Evolutionary conservation across 2,329 filamentous ascomycete genomes (phyloP).

Genomic region (Diplodia sapinea): DNA sequence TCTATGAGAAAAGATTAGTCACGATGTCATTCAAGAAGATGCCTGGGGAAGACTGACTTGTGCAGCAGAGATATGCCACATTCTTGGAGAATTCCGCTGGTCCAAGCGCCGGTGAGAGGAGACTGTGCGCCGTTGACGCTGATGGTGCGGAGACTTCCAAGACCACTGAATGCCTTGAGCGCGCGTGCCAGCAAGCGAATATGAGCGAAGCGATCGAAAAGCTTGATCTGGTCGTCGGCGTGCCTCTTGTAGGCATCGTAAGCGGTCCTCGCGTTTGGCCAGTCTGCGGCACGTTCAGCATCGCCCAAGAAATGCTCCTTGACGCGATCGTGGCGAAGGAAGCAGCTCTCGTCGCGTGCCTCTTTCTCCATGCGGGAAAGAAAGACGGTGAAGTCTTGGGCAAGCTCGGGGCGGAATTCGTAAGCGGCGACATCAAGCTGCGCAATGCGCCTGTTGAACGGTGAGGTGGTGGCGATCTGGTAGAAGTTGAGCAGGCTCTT

Average conservation of each 20-base stretch:
- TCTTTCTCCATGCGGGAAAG: slow-evolving; percentile 18
- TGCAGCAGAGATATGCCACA: slow-evolving; percentile 18
- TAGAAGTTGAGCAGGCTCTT: slow-evolving; percentile 32
- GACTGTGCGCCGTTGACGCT: slow-evolving; percentile 18
- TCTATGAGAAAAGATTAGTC: not conserved
- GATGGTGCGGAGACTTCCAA: slow-evolving; percentile 6
- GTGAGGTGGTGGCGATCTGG: slow-evolving; percentile 22
- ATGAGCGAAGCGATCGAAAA: slow-evolving; percentile 10
- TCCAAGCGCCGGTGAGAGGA: slow-evolving; percentile 18
- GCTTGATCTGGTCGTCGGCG: not conserved
- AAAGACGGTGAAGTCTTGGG: not conserved
- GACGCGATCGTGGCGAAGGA: slow-evolving; percentile 13
- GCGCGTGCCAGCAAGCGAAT: slow-evolving; percentile 16
- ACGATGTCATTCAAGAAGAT: not conserved
- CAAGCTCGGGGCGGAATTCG: slow-evolving; percentile 7
- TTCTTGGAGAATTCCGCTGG: slow-evolving; percentile 2
- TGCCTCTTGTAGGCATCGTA: slow-evolving; percentile 9
- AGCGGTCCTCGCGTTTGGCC: slow-evolving; percentile 11
- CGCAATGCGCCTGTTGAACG: slow-evolving; percentile 11
- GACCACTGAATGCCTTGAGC: not conserved
- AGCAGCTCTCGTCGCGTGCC: slow-evolving; percentile 13
- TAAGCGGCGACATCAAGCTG: slow-evolving; percentile 21
- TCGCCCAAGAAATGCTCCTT: slow-evolving; percentile 17
- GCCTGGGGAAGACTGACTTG: not conserved
- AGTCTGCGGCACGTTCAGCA: slow-evolving; percentile 2